Conservation (phyloP, 2,329 filamentous ascomycete species). For the Calonectria pseudoturangicola region DNA sequence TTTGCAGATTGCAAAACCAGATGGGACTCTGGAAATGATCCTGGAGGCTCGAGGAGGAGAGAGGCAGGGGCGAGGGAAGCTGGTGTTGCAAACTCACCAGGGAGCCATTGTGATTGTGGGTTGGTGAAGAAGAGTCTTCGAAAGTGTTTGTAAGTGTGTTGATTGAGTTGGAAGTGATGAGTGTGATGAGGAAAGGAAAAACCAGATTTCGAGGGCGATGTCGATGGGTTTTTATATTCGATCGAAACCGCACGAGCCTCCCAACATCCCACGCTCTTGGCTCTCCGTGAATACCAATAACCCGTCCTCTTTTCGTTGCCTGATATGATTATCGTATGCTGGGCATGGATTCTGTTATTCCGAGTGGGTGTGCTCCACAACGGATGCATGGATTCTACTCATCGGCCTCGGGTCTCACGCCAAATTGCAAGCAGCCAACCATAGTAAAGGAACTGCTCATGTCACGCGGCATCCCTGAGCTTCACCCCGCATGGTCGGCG, state of each 20-base stretch:
- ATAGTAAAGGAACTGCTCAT: slow-evolving; percentile 35
- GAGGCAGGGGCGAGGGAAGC: slow-evolving; percentile 6
- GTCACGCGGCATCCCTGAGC: slow-evolving; percentile 45
- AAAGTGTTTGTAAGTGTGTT: slow-evolving; percentile 50
- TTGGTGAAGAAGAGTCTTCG: slow-evolving; percentile 50
- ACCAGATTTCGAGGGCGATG: slow-evolving; percentile 42
- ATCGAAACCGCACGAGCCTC: slow-evolving; percentile 38
- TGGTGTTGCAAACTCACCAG: slow-evolving; percentile 48
- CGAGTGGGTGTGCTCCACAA: slow-evolving; percentile 46
- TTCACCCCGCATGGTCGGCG: slow-evolving; percentile 50
- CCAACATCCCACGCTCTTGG: slow-evolving; percentile 37
- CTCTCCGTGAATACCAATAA: slow-evolving; percentile 30
- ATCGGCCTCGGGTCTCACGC: slow-evolving; percentile 34
- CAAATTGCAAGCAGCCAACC: slow-evolving; percentile 41
- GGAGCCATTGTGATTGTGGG: slow-evolving; percentile 55
- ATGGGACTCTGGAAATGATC: slow-evolving; percentile 21
- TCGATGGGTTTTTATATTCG: slow-evolving; percentile 52
- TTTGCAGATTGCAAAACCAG: background rate
- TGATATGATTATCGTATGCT: slow-evolving; percentile 50
- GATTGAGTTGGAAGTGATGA: slow-evolving; percentile 41
- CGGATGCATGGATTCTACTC: slow-evolving; percentile 42
- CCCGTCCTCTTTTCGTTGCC: slow-evolving; percentile 44
- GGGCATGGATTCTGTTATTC: slow-evolving; percentile 43
- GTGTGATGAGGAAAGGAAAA: slow-evolving; percentile 52
- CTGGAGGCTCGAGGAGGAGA: slow-evolving; percentile 16